Conservation (phyloP, 2,329 filamentous ascomycete species). For the Penicillium italicum region DNA sequence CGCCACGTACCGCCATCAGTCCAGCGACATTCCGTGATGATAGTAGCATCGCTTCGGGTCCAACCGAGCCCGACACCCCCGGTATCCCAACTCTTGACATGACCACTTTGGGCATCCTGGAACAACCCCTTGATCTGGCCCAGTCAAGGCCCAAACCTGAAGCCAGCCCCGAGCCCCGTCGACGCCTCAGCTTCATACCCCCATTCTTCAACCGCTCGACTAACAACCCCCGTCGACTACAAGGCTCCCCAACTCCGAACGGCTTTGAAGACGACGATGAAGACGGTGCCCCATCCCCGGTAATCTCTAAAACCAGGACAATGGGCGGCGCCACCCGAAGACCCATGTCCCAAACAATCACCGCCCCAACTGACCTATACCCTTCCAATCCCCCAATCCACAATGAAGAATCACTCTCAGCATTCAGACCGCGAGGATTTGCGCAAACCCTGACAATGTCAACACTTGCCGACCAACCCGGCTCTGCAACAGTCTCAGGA, state of each 20-base stretch:
- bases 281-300: slow-evolving; percentile 34
- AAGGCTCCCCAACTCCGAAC: slow-evolving; percentile 24
- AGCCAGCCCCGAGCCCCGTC: slow-evolving; percentile 25
- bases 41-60: slow-evolving; percentile 27
- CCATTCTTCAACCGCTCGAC: slow-evolving; percentile 35
- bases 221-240: slow-evolving; percentile 21
- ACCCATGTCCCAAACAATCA: slow-evolving; percentile 15
- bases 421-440: slow-evolving; percentile 12
- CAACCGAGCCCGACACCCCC: slow-evolving; percentile 25
- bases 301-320: slow-evolving; percentile 31
- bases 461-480: slow-evolving; percentile 6
- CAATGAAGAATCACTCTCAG: slow-evolving; percentile 8
- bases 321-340: slow-evolving; percentile 11
- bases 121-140: slow-evolving; percentile 13
- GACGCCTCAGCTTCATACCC: slow-evolving; percentile 36
- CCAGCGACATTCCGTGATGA: slow-evolving; percentile 28
- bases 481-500: slow-evolving; percentile 16
- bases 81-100: slow-evolving; percentile 33
- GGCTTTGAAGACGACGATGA: slow-evolving; percentile 27
- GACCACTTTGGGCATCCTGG: slow-evolving; percentile 29
- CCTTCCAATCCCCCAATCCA: slow-evolving; percentile 16
- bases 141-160: slow-evolving; percentile 18
- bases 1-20: slow-evolving; percentile 14
- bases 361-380: slow-evolving; percentile 14
- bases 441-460: slow-evolving; percentile 31